Percentiles rank a stretch among this genome's conserved stretches.
These are phyloP conservation scores for Hymenoscyphus salicellus DNA, from an alignment of 2,329 filamentous ascomycete species.

Conservation along the genomic window DNA sequence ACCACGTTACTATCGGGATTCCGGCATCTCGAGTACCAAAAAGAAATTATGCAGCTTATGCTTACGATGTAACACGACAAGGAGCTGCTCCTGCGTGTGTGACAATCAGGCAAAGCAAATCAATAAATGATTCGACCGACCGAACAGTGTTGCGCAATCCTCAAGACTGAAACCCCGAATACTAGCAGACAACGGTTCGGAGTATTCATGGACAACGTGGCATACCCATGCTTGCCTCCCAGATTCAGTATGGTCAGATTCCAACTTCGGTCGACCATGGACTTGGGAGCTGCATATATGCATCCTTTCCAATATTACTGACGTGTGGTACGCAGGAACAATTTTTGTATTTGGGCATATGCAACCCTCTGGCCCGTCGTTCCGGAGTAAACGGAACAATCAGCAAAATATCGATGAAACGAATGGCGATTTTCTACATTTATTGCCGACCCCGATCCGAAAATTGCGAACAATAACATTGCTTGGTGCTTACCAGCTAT, in stretches of 20 bases:
- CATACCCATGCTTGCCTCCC: not conserved
- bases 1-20: not conserved
- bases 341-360: not conserved
- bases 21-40: not conserved
- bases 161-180: not conserved
- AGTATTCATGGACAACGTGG: not conserved
- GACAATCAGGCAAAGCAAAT: not conserved
- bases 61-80: not conserved
- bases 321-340: not conserved
- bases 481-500: not conserved
- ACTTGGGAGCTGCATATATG: not conserved
- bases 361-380: not conserved
- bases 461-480: too few relatives aligned
- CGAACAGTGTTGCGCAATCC: not conserved
- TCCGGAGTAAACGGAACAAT: too few relatives aligned
- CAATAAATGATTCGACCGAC: slow-evolving; percentile 1
- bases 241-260: not conserved
- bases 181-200: not conserved
- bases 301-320: not conserved
- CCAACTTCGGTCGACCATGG: not conserved
- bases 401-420: too few relatives aligned
- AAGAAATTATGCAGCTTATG: not conserved
- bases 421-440: not conserved
- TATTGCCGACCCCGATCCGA: not conserved
- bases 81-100: not conserved